Conservation (phyloP, 257 asterid genomes). For the Penstemon eatonii region DNA sequence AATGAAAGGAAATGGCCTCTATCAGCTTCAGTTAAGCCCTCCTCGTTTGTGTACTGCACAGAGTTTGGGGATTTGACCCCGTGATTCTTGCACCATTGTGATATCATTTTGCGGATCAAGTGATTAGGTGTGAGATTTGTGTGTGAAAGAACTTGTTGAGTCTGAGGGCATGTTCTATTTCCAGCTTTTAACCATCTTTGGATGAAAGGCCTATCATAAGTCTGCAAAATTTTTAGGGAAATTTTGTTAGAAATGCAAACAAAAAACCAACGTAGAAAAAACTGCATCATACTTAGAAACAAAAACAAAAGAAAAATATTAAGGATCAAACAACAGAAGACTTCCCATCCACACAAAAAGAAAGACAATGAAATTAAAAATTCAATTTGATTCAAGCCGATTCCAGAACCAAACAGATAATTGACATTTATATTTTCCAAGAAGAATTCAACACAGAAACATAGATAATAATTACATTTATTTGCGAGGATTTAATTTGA, state of each 20-base stretch:
- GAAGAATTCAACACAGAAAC: no score
- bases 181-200: conserved; percentile 84
- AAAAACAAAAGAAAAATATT: no score
- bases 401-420: no score
- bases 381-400: no score
- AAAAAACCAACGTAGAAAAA: conserved; percentile 10
- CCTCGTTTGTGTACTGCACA: conserved; percentile 43
- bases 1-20: conserved; percentile 48
- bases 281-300: not conserved
- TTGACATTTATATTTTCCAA: no score
- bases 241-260: conserved; percentile 20
- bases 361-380: not conserved
- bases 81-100: conserved; percentile 66
- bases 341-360: not conserved
- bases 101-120: conserved; percentile 62
- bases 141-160: conserved; percentile 80
- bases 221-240: conserved; percentile 50
- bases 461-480: no score
- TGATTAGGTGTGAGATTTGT: conserved; percentile 69
- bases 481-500: no score
- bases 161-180: conserved; percentile 75
- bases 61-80: conserved; percentile 60
- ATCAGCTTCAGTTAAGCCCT: conserved; percentile 58
- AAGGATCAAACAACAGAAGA: no score
- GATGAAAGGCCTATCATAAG: conserved; percentile 80